Evolutionary conservation across 345 rosid species (phyloP), one percentile per base, ranked within the genome.

Genomic region (Mallotus nudiflorus): DNA sequence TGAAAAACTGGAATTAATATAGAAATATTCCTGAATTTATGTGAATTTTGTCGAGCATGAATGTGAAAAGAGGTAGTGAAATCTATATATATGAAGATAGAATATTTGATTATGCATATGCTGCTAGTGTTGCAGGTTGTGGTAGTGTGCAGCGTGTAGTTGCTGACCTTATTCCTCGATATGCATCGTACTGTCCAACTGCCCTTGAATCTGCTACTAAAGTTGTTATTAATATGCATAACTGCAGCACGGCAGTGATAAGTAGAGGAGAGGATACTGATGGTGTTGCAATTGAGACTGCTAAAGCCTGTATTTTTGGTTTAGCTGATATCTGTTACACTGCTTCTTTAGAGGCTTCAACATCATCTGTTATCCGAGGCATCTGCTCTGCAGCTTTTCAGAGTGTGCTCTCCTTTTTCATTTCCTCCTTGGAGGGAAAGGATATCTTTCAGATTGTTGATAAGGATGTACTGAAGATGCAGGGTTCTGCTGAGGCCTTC

Each of bases 101-200:
- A 68, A 48, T n/a, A 18, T 64, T 62, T 49, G 50, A 62, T 62
- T 62, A 13, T 16, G 45, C 60, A 22, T 40, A 15, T 54, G 51
- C 20, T 72, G 72, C 69, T 77, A 63, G 61, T 49, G 6, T 68
- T 85, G 82, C 87, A 95, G 99, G 99, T 62, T 95, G 99, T 75
- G 64, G 82, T 39, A 90, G 99, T 40, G 98, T 82, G 60, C 93
- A 90, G 71, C 97, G 98, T 42, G 81, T 95, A 70, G 84, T 86
- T 39, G 90, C 97, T 66, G 98, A 92, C 82, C 83, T 95, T 54
- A 73, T 95, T 82, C 99, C 99, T 55, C 86, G 94, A 59, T 92
- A 92, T 81, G 96, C 86, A 46, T 82, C 86, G 5, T 80, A 85
- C 81, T 89, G 96, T 75, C 96, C 96, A 42, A 82, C 86, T 74